Evolutionary conservation across 164 flowering plant genomes (phyloP).

Genomic region (Dillenia turbinata): DNA sequence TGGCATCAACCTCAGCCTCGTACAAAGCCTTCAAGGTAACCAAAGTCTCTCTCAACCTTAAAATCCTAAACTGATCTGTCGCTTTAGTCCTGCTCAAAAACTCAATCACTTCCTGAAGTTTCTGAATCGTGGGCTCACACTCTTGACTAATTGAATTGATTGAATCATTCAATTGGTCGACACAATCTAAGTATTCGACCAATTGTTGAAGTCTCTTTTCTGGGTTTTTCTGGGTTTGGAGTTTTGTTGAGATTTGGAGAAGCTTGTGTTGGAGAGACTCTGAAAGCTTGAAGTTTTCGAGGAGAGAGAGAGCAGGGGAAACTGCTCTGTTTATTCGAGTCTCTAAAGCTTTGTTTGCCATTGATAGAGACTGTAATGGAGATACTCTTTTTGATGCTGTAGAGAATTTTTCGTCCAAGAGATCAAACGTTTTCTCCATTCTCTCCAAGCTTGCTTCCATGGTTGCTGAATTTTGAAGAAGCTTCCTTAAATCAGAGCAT

Average conservation of each 20-base stretch:
- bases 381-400: slow-evolving; percentile 36
- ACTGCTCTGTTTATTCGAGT: slow-evolving; percentile 62
- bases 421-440: slow-evolving; percentile 37
- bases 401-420: slow-evolving; percentile 27
- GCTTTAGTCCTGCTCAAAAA: slow-evolving; percentile 74
- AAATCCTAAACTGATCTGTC: slow-evolving; percentile 44
- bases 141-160: slow-evolving; percentile 35
- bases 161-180: slow-evolving; percentile 37
- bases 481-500: slow-evolving; percentile 35
- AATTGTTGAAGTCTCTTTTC: slow-evolving; percentile 31
- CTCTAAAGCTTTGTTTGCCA: slow-evolving; percentile 58
- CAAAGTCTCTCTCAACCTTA: slow-evolving; percentile 47
- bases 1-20: slow-evolving; percentile 57
- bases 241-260: slow-evolving; percentile 27
- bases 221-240: slow-evolving; percentile 18
- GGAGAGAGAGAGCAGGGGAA: slow-evolving; percentile 52
- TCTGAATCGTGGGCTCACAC: slow-evolving; percentile 60
- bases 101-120: slow-evolving; percentile 76
- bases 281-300: slow-evolving; percentile 44
- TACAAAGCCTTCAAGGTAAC: slow-evolving; percentile 50
- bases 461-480: slow-evolving; percentile 30
- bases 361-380: slow-evolving; percentile 55
- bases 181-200: slow-evolving; percentile 40
- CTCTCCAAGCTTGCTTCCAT: slow-evolving; percentile 28
- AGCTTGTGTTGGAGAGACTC: slow-evolving; percentile 54